Conservation (phyloP, 352 stramenopile genomes). For the Pseudoperonospora humuli region DNA sequence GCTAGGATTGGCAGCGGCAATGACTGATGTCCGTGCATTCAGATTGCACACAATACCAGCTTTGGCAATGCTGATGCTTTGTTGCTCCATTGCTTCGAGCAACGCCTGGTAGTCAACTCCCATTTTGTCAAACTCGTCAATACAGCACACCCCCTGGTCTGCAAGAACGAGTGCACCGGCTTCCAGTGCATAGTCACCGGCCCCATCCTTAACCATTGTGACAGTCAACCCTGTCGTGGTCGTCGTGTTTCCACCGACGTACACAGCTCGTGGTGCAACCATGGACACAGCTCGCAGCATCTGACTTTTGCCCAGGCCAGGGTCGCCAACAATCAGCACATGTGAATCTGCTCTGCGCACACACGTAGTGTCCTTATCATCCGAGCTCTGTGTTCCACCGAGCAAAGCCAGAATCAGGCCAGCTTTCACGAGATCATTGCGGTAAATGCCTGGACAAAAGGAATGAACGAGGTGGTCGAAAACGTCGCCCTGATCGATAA, state of each 20-base stretch:
- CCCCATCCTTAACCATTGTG: slow-evolving; percentile 91
- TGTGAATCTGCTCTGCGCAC: slow-evolving; percentile 90
- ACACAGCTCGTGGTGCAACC: slow-evolving; percentile 91
- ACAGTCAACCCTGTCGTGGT: slow-evolving; percentile 95
- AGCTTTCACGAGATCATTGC: slow-evolving; percentile 96
- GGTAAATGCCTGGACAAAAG: slow-evolving; percentile 94
- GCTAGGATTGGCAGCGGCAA: slow-evolving; percentile 95
- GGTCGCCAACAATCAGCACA: slow-evolving; percentile 94
- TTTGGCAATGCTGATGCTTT: slow-evolving; percentile 93
- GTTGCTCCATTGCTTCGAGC: slow-evolving; percentile 98
- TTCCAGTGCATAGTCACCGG: slow-evolving; percentile 88
- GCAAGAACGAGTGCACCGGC: slow-evolving; percentile 90
- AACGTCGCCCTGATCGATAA: slow-evolving; percentile 82
- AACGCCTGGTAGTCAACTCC: slow-evolving; percentile 85
- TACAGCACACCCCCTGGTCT: slow-evolving; percentile 94
- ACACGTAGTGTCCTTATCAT: slow-evolving; percentile 48
- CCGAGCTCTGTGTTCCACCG: slow-evolving; percentile 81
- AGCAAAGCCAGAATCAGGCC: slow-evolving; percentile 93
- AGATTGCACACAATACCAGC: slow-evolving; percentile 92
- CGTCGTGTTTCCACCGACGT: slow-evolving; percentile 95
- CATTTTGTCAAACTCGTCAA: slow-evolving; percentile 99
- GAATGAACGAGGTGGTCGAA: slow-evolving; percentile 94
- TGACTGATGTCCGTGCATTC: slow-evolving; percentile 90
- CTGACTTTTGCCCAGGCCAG: slow-evolving; percentile 93
- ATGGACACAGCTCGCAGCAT: slow-evolving; percentile 89